Percentiles rank a stretch among this genome's conserved stretches.
These are phyloP conservation scores for Solanum peruvianum DNA, from an alignment of 257 asterid genomes.

Conservation along the genomic window DNA sequence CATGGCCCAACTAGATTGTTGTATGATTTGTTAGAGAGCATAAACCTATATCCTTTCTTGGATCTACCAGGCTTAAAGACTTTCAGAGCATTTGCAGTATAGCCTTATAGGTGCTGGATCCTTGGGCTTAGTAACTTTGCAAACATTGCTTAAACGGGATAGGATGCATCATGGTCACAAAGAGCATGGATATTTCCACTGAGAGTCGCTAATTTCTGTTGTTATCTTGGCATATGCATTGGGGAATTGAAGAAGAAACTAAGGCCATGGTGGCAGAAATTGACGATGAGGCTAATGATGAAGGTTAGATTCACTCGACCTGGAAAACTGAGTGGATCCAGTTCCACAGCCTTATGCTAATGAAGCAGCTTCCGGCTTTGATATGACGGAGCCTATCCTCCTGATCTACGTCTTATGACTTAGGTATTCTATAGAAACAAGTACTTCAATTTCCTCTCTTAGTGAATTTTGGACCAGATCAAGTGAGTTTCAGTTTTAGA, in stretches of 20 bases:
- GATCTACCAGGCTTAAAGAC: slow-evolving; percentile 19
- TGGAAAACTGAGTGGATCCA: slow-evolving; percentile 60
- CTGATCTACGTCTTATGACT: slow-evolving; percentile 63
- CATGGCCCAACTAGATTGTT: neutral
- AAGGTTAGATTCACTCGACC: slow-evolving; percentile 58
- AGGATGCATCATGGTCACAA: slow-evolving; percentile 59
- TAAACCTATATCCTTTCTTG: neutral
- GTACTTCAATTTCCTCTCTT: neutral
- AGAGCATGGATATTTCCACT: slow-evolving; percentile 66
- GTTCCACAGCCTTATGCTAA: slow-evolving; percentile 57
- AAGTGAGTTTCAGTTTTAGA: neutral
- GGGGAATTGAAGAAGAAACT: slow-evolving; percentile 49
- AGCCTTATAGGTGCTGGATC: slow-evolving; percentile 36
- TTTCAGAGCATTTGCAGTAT: slow-evolving; percentile 21
- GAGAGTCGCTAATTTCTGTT: slow-evolving; percentile 49
- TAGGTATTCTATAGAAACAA: slow-evolving; percentile 15
- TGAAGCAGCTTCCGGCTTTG: slow-evolving; percentile 63
- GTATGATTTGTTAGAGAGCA: neutral
- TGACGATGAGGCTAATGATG: slow-evolving; percentile 74
- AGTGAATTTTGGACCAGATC: neutral
- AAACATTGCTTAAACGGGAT: slow-evolving; percentile 26
- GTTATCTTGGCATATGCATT: slow-evolving; percentile 54
- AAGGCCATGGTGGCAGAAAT: slow-evolving; percentile 72
- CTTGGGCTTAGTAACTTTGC: slow-evolving; percentile 31
- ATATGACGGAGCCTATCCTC: slow-evolving; percentile 72